These are phyloP conservation scores for Sarocladium strictum DNA, from an alignment of 2,329 filamentous ascomycete species.

Conservation along the genomic window DNA sequence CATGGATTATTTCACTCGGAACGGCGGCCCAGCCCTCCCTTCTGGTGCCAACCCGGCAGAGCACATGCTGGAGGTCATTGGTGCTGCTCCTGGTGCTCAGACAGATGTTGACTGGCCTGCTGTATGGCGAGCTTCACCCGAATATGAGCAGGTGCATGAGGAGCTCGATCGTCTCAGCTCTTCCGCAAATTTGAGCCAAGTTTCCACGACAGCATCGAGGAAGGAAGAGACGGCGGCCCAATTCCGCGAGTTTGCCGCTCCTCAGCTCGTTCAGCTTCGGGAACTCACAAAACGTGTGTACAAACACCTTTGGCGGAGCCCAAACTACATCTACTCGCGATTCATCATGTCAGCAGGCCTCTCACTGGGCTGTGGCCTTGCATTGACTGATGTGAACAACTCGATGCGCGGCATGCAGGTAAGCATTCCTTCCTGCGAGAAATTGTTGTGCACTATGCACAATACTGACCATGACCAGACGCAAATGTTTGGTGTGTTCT, in stretches of 20 bases:
- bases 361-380: conserved; percentile 62
- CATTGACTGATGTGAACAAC: conserved; percentile 55
- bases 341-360: conserved; percentile 45
- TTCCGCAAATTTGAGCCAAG: background rate
- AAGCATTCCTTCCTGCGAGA: background rate
- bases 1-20: conserved; percentile 53
- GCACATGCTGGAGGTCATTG: conserved; percentile 52
- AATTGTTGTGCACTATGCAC: no score
- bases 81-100: conserved; percentile 42
- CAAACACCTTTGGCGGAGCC: conserved; percentile 73
- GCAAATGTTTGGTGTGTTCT: conserved; percentile 66
- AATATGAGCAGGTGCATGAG: conserved; percentile 23
- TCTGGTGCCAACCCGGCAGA: conserved; percentile 59
- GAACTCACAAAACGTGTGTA: conserved; percentile 61
- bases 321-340: conserved; percentile 71
- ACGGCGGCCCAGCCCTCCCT: conserved; percentile 50
- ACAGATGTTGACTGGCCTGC: conserved; percentile 30
- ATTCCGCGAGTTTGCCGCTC: conserved; percentile 61
- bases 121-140: conserved; percentile 28
- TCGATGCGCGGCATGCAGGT: conserved; percentile 58
- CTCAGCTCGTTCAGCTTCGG: conserved; percentile 54
- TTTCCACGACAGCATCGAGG: background rate
- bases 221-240: conserved; percentile 18
- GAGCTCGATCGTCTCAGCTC: conserved; percentile 23
- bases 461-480: no score